These are phyloP conservation scores for Arbutus unedo DNA, from an alignment of 148 eudicot species.

Conservation along the genomic window DNA sequence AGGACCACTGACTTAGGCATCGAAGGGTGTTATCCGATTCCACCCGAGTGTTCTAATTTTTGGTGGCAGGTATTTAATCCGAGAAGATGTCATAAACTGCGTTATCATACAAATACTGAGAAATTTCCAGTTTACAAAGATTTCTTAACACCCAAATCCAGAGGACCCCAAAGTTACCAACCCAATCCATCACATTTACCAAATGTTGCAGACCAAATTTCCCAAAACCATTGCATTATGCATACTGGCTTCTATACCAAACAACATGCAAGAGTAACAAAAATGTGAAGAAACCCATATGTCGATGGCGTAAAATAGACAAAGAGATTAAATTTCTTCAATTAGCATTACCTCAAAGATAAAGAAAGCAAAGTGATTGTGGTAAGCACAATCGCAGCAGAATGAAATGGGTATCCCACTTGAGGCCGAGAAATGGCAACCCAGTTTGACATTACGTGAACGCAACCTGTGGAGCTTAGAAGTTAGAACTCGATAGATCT, in stretches of 20 bases:
- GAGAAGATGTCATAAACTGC: too few species aligned
- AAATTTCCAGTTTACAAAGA: slow-evolving; percentile 6
- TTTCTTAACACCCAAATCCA: slow-evolving; percentile 5
- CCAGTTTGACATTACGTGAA: too few species aligned
- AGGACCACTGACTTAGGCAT: too few species aligned
- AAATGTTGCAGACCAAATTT: slow-evolving; percentile 21
- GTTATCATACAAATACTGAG: not conserved
- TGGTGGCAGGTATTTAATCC: too few species aligned
- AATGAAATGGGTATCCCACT: not conserved
- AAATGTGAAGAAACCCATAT: not conserved
- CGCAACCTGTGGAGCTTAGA: too few species aligned
- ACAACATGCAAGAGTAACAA: not conserved
- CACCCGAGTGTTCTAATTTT: too few species aligned
- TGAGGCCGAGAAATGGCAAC: not conserved
- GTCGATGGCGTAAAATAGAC: not conserved
- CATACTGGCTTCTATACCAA: not conserved
- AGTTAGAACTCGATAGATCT: too few species aligned
- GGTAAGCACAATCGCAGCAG: not conserved
- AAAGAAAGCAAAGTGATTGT: not conserved
- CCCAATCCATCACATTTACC: slow-evolving; percentile 10
- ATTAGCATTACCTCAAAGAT: slow-evolving; percentile 29
- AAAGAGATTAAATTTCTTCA: slow-evolving; percentile 15
- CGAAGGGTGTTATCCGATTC: too few species aligned
- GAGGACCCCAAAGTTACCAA: slow-evolving; percentile 6
- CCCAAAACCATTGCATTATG: slow-evolving; percentile 4